Percentiles rank a stretch among this genome's conserved stretches.
Evolutionary conservation across 352 stramenopile genomes (phyloP).

Genomic region (Globisporangium polare): DNA sequence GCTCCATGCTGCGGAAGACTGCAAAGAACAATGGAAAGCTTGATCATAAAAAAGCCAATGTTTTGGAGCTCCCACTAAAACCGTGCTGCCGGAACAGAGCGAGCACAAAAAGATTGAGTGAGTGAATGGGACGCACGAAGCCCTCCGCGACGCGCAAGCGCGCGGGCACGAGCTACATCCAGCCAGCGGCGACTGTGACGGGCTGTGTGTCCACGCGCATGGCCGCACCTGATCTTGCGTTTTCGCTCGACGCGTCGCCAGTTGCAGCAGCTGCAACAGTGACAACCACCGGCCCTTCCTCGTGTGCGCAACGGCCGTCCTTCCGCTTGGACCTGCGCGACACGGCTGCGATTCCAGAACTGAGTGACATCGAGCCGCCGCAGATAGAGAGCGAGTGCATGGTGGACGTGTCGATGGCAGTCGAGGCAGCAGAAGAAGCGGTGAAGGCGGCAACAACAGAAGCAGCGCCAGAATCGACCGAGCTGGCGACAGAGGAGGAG

Average conservation of each 20-base stretch:
- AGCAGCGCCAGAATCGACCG: background rate
- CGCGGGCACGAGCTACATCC: conserved; percentile 16
- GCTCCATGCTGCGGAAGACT: too few relatives aligned
- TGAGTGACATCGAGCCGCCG: background rate
- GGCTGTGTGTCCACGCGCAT: background rate
- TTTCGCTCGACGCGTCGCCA: background rate
- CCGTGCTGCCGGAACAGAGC: too few relatives aligned
- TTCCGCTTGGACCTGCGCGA: conserved; percentile 4
- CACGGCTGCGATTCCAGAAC: background rate
- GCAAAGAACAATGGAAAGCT: too few relatives aligned
- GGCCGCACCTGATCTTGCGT: background rate
- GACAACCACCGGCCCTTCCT: background rate
- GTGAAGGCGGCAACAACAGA: background rate
- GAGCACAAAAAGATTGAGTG: background rate
- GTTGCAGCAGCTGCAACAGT: background rate
- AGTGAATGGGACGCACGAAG: conserved; percentile 36
- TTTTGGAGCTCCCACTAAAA: too few relatives aligned
- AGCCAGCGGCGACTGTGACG: background rate
- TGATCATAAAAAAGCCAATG: too few relatives aligned
- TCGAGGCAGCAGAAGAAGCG: background rate
- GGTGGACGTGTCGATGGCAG: background rate
- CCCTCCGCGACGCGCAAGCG: conserved; percentile 28
- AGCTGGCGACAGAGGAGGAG: background rate
- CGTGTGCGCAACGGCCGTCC: background rate
- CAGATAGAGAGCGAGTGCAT: conserved; percentile 3